Evolutionary conservation across 176 grass and related monocot species (phyloP).

Genomic region (Carex kokanica): DNA sequence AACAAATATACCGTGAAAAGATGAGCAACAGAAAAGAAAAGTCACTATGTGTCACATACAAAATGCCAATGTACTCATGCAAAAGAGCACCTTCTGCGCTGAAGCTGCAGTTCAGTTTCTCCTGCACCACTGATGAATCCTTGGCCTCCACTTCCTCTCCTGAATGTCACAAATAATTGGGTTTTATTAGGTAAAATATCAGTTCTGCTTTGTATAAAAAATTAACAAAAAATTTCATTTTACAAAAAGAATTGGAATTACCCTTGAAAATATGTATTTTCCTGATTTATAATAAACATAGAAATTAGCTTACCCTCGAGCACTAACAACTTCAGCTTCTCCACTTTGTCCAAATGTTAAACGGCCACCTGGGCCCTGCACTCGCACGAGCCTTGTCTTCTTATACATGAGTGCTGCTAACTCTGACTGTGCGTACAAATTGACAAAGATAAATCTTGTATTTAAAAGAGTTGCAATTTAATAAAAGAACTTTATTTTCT

Average conservation of each 20-base stretch:
- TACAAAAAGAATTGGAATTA: background rate
- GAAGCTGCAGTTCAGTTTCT: slow-evolving; percentile 98
- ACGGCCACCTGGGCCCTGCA: slow-evolving; percentile 73
- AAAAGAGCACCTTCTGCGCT: slow-evolving; percentile 74
- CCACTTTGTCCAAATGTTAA: slow-evolving; percentile 75
- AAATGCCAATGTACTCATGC: slow-evolving; percentile 15
- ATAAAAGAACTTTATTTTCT: slow-evolving; percentile 14
- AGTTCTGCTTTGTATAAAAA: background rate
- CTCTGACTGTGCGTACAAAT: slow-evolving; percentile 54
- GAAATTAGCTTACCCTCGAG: slow-evolving; percentile 56
- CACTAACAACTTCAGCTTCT: slow-evolving; percentile 99
- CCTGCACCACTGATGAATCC: slow-evolving; percentile 93
- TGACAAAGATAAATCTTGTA: slow-evolving; percentile 21
- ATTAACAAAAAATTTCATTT: background rate
- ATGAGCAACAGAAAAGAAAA: background rate
- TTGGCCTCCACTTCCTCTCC: slow-evolving; percentile 88
- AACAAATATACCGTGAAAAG: slow-evolving; percentile 26
- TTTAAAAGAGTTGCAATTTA: background rate
- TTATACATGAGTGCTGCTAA: slow-evolving; percentile 97
- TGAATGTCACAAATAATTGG: slow-evolving; percentile 34
- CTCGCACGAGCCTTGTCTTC: slow-evolving; percentile 91
- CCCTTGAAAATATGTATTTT: background rate
- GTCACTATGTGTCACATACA: background rate
- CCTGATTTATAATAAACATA: background rate
- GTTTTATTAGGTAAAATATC: background rate